These are phyloP conservation scores for Cercospora sp. DNA, from an alignment of 2,329 filamentous ascomycete species.

Conservation along the genomic window DNA sequence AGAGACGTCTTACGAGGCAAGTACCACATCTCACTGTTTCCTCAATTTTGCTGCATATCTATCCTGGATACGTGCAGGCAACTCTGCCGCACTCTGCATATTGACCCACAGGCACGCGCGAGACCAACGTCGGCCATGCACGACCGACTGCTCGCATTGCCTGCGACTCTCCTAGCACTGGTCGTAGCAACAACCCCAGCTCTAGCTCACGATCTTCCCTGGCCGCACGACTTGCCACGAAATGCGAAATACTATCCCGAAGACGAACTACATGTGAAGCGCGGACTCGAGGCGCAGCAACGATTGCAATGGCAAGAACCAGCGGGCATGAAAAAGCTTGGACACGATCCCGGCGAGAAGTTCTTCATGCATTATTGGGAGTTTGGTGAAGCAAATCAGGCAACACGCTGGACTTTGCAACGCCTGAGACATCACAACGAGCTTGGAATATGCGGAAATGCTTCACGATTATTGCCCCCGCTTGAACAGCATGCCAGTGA, in stretches of 20 bases:
- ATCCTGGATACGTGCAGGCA: background rate
- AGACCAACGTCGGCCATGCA: conserved; percentile 23
- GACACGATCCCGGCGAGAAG: conserved; percentile 69
- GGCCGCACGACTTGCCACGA: conserved; percentile 50
- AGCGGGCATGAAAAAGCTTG: conserved; percentile 70
- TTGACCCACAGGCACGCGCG: conserved; percentile 2
- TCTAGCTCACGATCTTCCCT: conserved; percentile 39
- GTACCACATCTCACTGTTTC: background rate
- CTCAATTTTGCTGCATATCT: background rate
- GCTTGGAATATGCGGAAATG: conserved; percentile 10
- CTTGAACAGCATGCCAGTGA: conserved; percentile 52
- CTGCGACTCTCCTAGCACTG: conserved; percentile 30
- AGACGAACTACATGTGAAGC: conserved; percentile 46
- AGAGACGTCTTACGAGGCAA: conserved; percentile 11
- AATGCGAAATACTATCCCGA: conserved; percentile 51
- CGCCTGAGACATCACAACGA: conserved; percentile 11
- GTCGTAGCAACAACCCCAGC: conserved; percentile 16
- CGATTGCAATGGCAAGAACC: conserved; percentile 49
- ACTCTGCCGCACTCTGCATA: background rate
- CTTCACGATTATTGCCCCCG: conserved; percentile 43
- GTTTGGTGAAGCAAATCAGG: conserved; percentile 39
- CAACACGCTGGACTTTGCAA: background rate
- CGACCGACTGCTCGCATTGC: conserved; percentile 30
- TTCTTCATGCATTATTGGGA: conserved; percentile 68
- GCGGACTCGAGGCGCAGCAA: conserved; percentile 44